phyloP scores from a whole-genome alignment of 371 early-diverging fungal genomes.

The Mortierella sp. region DNA sequence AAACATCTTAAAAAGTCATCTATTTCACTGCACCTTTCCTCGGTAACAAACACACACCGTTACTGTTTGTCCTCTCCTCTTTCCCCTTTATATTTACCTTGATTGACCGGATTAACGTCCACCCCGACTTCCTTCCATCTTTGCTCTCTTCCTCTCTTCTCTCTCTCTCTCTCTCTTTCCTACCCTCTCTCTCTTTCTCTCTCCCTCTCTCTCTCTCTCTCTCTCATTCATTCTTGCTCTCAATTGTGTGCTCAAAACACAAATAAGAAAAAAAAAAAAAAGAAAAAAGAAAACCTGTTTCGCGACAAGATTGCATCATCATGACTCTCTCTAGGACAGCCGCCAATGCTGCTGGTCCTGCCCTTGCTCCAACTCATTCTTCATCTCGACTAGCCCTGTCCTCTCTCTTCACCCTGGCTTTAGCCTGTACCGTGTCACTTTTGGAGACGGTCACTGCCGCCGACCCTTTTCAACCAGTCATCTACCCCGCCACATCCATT shows the following conservation, averaged over 20 bases:
- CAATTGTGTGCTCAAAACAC: neutral
- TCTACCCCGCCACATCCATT: constrained; percentile 34
- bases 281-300: neutral
- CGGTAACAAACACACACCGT: neutral
- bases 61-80: neutral
- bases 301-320: neutral
- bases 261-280: neutral
- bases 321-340: constrained; percentile 7
- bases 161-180: neutral
- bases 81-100: neutral
- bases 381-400: neutral
- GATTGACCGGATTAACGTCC: neutral
- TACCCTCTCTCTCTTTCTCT: neutral
- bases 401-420: constrained; percentile 3
- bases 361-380: neutral
- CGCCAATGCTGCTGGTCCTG: constrained; percentile 1
- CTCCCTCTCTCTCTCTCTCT: neutral
- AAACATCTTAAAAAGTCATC: neutral
- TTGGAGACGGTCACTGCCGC: neutral
- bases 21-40: neutral
- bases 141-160: neutral
- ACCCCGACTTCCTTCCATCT: neutral
- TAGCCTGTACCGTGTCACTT: neutral
- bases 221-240: neutral
- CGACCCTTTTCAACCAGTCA: constrained; percentile 26